These are phyloP conservation scores for Blastobotrys muscicola DNA, from an alignment of 805 yeast species.

Conservation along the genomic window DNA sequence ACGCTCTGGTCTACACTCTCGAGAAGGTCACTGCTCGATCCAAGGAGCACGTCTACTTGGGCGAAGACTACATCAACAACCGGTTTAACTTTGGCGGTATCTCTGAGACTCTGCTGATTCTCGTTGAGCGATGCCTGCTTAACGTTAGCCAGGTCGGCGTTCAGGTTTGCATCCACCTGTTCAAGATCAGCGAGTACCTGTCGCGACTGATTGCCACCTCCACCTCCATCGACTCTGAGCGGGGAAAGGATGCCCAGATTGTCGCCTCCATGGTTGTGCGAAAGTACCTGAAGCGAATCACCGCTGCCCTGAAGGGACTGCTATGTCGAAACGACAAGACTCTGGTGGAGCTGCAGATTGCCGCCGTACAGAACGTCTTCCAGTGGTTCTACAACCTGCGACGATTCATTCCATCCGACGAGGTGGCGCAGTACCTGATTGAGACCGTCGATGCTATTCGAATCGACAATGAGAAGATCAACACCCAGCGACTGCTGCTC, in stretches of 20 bases:
- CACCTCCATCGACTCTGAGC: slow-evolving; percentile 13
- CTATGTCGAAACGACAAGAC: slow-evolving; percentile 5
- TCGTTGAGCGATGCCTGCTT: slow-evolving; percentile 9
- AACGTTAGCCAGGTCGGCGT: slow-evolving; percentile 4
- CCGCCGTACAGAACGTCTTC: slow-evolving; percentile 51
- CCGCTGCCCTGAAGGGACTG: slow-evolving; percentile 10
- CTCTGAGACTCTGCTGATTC: slow-evolving; percentile 30
- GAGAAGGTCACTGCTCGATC: slow-evolving; percentile 17
- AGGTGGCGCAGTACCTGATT: slow-evolving; percentile 35
- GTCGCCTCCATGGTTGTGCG: slow-evolving; percentile 7
- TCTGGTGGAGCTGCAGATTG: slow-evolving; percentile 34
- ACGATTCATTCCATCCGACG: slow-evolving; percentile 31
- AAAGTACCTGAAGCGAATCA: slow-evolving; percentile 10
- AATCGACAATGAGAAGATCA: slow-evolving; percentile 45
- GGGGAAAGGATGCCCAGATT: slow-evolving; percentile 11
- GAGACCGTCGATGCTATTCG: slow-evolving; percentile 46
- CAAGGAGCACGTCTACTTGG: slow-evolving; percentile 12
- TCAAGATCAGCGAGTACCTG: slow-evolving; percentile 12
- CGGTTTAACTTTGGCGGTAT: slow-evolving; percentile 36
- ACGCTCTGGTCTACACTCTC: slow-evolving; percentile 19
- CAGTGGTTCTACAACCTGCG: slow-evolving; percentile 40
- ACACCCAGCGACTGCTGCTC: slow-evolving; percentile 50
- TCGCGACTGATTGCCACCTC: slow-evolving; percentile 13
- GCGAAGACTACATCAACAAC: slow-evolving; percentile 17
- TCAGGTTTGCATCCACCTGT: slow-evolving; percentile 7